These are phyloP conservation scores for Rhytidiadelphus loreus DNA, from an alignment of 225 moss, liverwort and hornwort species.

Conservation along the genomic window DNA sequence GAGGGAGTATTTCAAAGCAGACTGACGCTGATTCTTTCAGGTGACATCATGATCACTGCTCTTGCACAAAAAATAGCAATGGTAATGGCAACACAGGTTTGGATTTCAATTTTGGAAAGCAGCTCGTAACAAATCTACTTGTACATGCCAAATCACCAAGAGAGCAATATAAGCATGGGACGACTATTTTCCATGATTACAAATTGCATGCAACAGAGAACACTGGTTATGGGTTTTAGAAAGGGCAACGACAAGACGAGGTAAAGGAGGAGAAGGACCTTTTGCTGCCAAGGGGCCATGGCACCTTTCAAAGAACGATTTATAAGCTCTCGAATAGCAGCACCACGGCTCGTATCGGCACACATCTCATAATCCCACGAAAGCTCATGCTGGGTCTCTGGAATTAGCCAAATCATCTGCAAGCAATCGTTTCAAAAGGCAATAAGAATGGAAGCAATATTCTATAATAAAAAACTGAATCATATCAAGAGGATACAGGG, in stretches of 20 bases:
- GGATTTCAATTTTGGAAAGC: too few species aligned
- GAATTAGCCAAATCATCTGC: conserved; percentile 70
- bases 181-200: not conserved
- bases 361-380: conserved; percentile 67
- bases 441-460: not conserved
- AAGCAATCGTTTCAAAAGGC: not conserved
- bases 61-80: not conserved
- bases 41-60: too few species aligned
- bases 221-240: not conserved
- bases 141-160: not conserved
- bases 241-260: not conserved
- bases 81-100: too few species aligned
- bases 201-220: not conserved
- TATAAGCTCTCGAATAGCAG: conserved; percentile 54
- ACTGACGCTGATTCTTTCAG: not conserved
- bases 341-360: conserved; percentile 61
- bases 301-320: conserved; percentile 49
- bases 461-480: not conserved
- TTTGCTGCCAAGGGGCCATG: conserved; percentile 51
- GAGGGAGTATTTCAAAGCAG: not conserved
- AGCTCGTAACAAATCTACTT: too few species aligned
- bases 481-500: not conserved
- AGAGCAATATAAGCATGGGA: not conserved
- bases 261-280: conserved; percentile 17
- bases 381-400: conserved; percentile 51